Evolutionary conservation across 208 protist genomes (phyloP).

Genomic region (Trypanosoma lewisi): DNA sequence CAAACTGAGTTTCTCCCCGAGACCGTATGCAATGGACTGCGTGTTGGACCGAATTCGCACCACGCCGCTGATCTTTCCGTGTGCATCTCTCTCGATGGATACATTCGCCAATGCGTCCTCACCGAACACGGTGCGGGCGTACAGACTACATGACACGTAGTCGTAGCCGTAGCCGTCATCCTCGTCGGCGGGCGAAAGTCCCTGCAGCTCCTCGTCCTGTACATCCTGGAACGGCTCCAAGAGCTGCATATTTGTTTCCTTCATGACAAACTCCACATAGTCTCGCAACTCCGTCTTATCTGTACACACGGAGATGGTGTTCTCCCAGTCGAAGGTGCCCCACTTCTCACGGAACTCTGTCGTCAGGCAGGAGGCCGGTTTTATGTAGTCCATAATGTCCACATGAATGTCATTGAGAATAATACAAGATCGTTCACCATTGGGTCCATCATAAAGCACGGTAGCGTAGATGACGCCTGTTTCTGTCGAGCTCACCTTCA

Average conservation of each 20-base stretch:
- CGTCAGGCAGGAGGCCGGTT: slow-evolving; percentile 83
- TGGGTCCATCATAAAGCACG: slow-evolving; percentile 95
- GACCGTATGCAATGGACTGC: slow-evolving; percentile 96
- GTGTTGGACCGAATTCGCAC: slow-evolving; percentile 97
- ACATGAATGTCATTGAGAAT: slow-evolving; percentile 97
- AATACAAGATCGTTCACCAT: slow-evolving; percentile 87
- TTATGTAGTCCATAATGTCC: slow-evolving; percentile 99
- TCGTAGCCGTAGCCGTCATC: slow-evolving; percentile 90
- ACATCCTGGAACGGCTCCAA: slow-evolving; percentile 23
- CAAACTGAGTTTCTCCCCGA: slow-evolving; percentile 96
- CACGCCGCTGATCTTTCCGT: slow-evolving; percentile 92
- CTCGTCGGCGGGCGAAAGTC: slow-evolving; percentile 29
- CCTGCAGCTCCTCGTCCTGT: slow-evolving; percentile 40
- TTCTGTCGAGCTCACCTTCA: slow-evolving; percentile 98
- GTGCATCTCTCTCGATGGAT: slow-evolving; percentile 63
- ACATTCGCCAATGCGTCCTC: slow-evolving; percentile 98
- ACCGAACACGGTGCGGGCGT: slow-evolving; percentile 96
- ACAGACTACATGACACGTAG: slow-evolving; percentile 96
- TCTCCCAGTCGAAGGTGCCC: slow-evolving; percentile 99
- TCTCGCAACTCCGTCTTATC: slow-evolving; percentile 70
- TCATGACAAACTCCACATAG: slow-evolving; percentile 92
- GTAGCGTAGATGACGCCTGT: slow-evolving; percentile 97
- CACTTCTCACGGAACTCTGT: slow-evolving; percentile 97
- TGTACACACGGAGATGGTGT: slow-evolving; percentile 95
- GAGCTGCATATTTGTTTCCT: slow-evolving; percentile 94